Conservation (phyloP, 495 filamentous ascomycete genomes). For the Aspergillus cavernicola region DNA sequence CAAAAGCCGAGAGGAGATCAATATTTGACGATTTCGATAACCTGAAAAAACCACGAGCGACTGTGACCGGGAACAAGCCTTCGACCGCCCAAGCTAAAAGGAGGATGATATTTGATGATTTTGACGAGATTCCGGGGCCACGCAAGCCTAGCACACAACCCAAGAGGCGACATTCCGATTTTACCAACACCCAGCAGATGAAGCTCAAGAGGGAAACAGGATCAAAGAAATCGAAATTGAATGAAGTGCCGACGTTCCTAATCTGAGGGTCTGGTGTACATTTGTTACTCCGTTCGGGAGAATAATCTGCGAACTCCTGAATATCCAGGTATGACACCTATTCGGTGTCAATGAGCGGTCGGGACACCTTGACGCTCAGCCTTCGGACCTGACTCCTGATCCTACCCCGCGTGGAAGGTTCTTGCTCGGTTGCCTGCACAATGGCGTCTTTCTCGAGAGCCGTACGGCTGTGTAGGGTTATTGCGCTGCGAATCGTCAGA, state of each 20-base stretch:
- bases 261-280: slow-evolving; percentile 24
- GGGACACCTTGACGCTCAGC: slow-evolving; percentile 29
- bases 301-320: too few species aligned
- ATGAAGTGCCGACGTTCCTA: slow-evolving; percentile 47
- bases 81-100: slow-evolving; percentile 24
- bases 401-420: slow-evolving; percentile 30
- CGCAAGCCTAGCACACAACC: slow-evolving; percentile 19
- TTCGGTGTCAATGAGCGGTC: slow-evolving; percentile 21
- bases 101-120: slow-evolving; percentile 39
- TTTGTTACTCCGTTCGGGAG: too few species aligned
- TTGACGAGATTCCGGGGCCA: slow-evolving; percentile 40
- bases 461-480: slow-evolving; percentile 35
- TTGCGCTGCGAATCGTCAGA: slow-evolving; percentile 36
- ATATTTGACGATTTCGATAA: slow-evolving; percentile 42
- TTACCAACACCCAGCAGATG: slow-evolving; percentile 12
- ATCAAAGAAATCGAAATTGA: slow-evolving; percentile 33
- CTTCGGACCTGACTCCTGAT: slow-evolving; percentile 32
- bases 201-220: slow-evolving; percentile 15
- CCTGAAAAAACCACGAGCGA: not conserved
- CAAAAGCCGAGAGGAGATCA: slow-evolving; percentile 31
- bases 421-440: slow-evolving; percentile 24
- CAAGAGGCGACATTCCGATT: slow-evolving; percentile 12
- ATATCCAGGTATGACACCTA: too few species aligned
- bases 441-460: slow-evolving; percentile 32
- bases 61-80: not conserved